A percentile compares a stretch with the other conserved stretches of the same genome.
Conservation (phyloP, 2,329 filamentous ascomycete genomes). For the Penicillium sp. region DNA sequence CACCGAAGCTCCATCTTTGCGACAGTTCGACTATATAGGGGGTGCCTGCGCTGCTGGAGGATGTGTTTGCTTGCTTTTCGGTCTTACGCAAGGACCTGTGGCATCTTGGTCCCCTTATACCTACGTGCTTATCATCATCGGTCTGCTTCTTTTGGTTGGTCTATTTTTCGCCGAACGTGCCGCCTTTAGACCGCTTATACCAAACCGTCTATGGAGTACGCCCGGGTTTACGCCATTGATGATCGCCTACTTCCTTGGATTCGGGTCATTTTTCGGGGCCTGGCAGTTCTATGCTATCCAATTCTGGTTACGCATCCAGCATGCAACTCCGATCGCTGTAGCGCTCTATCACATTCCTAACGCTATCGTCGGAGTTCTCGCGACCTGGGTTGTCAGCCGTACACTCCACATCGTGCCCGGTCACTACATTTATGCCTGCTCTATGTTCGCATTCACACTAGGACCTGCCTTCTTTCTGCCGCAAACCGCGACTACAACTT, state of each 20-base stretch:
- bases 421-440: slow-evolving; percentile 52
- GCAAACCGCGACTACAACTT: slow-evolving; percentile 46
- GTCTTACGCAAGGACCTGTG: slow-evolving; percentile 58
- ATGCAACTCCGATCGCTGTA: slow-evolving; percentile 44
- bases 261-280: slow-evolving; percentile 50
- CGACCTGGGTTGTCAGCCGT: slow-evolving; percentile 52
- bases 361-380: slow-evolving; percentile 49
- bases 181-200: slow-evolving; percentile 51
- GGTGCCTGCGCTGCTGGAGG: slow-evolving; percentile 53
- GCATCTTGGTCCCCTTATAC: slow-evolving; percentile 57
- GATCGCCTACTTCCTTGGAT: slow-evolving; percentile 50
- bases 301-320: slow-evolving; percentile 45
- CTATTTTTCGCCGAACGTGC: slow-evolving; percentile 55
- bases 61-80: slow-evolving; percentile 61
- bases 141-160: slow-evolving; percentile 49
- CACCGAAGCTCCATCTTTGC: slow-evolving; percentile 34
- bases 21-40: slow-evolving; percentile 46
- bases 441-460: slow-evolving; percentile 48
- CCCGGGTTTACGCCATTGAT: slow-evolving; percentile 50
- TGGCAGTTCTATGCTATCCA: slow-evolving; percentile 49
- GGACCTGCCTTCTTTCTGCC: slow-evolving; percentile 47
- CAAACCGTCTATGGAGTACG: slow-evolving; percentile 48
- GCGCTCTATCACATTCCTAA: slow-evolving; percentile 53
- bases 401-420: slow-evolving; percentile 52
- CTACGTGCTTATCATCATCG: slow-evolving; percentile 52